Conservation (phyloP, 495 filamentous ascomycete genomes). For the Tirmania nivea region DNA sequence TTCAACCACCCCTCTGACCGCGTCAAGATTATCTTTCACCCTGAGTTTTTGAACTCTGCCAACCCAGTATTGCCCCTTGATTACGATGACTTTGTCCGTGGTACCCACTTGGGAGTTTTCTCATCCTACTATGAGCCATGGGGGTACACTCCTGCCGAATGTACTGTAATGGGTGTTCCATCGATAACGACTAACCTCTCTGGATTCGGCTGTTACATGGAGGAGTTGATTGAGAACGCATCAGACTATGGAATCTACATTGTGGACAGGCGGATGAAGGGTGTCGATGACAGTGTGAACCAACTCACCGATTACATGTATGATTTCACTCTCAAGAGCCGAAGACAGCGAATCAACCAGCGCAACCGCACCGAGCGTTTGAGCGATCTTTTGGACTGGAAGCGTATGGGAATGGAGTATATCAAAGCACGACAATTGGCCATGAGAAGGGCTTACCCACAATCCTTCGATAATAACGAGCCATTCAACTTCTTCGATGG, state of each 20-base stretch:
- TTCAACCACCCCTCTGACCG: constrained; percentile 91
- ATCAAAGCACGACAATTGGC: constrained; percentile 91
- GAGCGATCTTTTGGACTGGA: constrained; percentile 93
- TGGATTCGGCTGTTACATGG: constrained; percentile 98
- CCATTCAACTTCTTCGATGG: constrained; percentile 68
- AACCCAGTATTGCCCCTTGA: constrained; percentile 90
- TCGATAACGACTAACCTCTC: constrained; percentile 97
- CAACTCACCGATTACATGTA: constrained; percentile 85
- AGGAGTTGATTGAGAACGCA: constrained; percentile 94
- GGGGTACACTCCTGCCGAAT: constrained; percentile 96
- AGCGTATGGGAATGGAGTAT: constrained; percentile 97
- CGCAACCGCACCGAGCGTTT: constrained; percentile 91
- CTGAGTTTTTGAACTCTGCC: constrained; percentile 86
- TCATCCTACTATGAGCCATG: constrained; percentile 97
- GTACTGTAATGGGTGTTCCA: constrained; percentile 96
- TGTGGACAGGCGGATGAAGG: constrained; percentile 86
- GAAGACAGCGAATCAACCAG: constrained; percentile 93
- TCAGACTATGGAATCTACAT: constrained; percentile 98
- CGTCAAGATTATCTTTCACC: constrained; percentile 95
- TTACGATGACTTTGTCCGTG: constrained; percentile 96
- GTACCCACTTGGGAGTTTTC: constrained; percentile 88
- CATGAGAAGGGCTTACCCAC: constrained; percentile 74
- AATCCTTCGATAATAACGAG: constrained; percentile 58
- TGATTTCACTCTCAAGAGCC: constrained; percentile 83
- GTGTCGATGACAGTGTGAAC: constrained; percentile 91